Conservation (phyloP, 805 yeast species). For the Monosporozyma unispora region DNA sequence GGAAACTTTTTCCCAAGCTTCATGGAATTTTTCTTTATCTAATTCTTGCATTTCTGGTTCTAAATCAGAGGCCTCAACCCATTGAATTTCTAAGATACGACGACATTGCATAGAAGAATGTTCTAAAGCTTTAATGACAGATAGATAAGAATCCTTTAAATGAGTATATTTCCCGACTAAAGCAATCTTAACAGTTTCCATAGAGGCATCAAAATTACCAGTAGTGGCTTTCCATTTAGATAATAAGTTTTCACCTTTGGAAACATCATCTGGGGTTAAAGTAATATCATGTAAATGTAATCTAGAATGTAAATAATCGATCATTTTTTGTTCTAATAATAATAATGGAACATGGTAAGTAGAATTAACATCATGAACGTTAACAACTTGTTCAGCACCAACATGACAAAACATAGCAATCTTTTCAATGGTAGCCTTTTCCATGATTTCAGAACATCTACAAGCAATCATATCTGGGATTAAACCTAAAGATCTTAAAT, state of each 20-base stretch:
- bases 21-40: conserved; percentile 73
- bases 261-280: conserved; percentile 41
- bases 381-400: conserved; percentile 95
- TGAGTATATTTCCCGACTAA: conserved; percentile 96
- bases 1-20: conserved; percentile 91
- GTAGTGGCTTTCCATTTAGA: conserved; percentile 75
- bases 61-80: conserved; percentile 93
- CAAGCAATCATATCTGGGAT: conserved; percentile 97
- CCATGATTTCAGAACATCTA: conserved; percentile 82
- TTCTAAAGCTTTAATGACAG: conserved; percentile 91
- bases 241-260: conserved; percentile 63
- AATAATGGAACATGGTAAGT: conserved; percentile 95
- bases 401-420: conserved; percentile 99
- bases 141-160: conserved; percentile 87
- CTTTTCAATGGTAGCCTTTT: conserved; percentile 79
- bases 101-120: conserved; percentile 88
- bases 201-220: conserved; percentile 68
- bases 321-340: conserved; percentile 77
- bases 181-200: conserved; percentile 86
- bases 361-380: conserved; percentile 92
- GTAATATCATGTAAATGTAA: conserved; percentile 46
- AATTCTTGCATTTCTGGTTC: conserved; percentile 60
- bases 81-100: conserved; percentile 74
- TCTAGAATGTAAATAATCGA: conserved; percentile 61
- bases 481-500: conserved; percentile 88